phyloP scores from a whole-genome alignment of 768 basidiomycete species.

The Cystobasidium ongulense region DNA sequence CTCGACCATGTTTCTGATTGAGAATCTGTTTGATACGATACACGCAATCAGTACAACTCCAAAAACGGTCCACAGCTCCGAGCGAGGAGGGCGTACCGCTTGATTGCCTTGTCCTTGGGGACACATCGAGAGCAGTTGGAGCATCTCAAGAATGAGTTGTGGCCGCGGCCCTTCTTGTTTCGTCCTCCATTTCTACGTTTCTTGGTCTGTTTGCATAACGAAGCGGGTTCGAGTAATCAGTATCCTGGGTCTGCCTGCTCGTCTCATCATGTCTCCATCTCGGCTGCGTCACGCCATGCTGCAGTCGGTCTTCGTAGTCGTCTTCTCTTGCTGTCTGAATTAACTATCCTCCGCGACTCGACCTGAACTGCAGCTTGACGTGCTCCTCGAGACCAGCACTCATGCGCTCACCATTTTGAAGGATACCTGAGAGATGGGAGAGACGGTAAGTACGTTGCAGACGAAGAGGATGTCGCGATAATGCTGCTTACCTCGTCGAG shows the following conservation, averaged over 20 bases:
- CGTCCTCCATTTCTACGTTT: constrained; percentile 99
- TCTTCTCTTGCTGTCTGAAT: background rate
- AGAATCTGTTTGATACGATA: constrained; percentile 65
- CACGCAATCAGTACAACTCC: background rate
- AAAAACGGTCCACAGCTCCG: background rate
- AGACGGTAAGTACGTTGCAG: background rate
- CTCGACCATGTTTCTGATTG: constrained; percentile 98
- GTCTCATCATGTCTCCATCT: too few species aligned
- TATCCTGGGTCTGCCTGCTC: too few species aligned
- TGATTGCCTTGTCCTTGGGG: constrained; percentile 51
- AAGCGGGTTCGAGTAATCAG: background rate
- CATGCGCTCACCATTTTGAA: background rate
- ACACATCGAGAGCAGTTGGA: constrained; percentile 97
- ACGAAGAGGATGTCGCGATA: background rate
- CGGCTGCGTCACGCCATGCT: too few species aligned
- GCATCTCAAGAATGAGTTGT: constrained; percentile 88
- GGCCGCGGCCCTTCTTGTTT: constrained; percentile 98
- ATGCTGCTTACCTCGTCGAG: background rate
- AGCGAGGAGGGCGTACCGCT: constrained; percentile 17
- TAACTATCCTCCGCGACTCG: background rate
- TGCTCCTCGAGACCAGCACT: background rate
- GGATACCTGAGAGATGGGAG: background rate
- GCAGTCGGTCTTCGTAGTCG: background rate
- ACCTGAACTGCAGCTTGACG: background rate
- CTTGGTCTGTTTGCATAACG: constrained; percentile 57